Evolutionary conservation across 495 filamentous ascomycete species (phyloP).

Genomic region (Apiosordaria backusii): DNA sequence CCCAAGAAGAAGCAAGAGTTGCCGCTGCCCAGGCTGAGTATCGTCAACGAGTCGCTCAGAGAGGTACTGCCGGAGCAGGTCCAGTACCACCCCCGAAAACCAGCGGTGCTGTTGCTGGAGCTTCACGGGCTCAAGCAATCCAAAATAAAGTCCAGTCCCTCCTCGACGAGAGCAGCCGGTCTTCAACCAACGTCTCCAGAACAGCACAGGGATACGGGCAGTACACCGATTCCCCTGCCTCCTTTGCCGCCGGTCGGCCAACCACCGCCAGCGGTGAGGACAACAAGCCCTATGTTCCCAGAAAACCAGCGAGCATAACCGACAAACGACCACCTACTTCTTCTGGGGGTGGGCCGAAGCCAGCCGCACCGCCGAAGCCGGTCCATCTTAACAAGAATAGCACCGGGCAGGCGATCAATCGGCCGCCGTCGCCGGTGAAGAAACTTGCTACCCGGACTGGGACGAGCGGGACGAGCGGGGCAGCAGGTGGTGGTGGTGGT

Average conservation of each 20-base stretch:
- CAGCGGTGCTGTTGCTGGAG: constrained; percentile 57
- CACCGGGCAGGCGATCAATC: constrained; percentile 28
- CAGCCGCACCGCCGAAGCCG: constrained; percentile 49
- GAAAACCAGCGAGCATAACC: constrained; percentile 30
- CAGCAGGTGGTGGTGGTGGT: not conserved
- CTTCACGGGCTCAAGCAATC: constrained; percentile 71
- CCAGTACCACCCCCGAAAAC: constrained; percentile 40
- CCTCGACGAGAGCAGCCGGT: constrained; percentile 71
- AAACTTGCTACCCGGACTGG: not conserved
- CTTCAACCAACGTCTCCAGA: constrained; percentile 53
- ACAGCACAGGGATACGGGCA: constrained; percentile 88
- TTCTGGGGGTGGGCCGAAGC: constrained; percentile 17
- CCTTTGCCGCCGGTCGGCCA: constrained; percentile 22
- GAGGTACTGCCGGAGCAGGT: constrained; percentile 37
- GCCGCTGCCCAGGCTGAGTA: constrained; percentile 91
- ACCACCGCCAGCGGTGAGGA: constrained; percentile 7
- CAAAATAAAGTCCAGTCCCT: constrained; percentile 85
- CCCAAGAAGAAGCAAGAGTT: constrained; percentile 89
- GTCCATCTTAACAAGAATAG: constrained; percentile 49
- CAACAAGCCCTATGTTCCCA: constrained; percentile 26
- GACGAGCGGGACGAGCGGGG: constrained; percentile 11
- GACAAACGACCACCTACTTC: constrained; percentile 4
- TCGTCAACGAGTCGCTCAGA: constrained; percentile 66
- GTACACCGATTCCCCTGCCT: constrained; percentile 67
- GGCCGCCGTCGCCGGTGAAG: constrained; percentile 39